A percentile compares a stretch with the other conserved stretches of the same genome.
Conservation (phyloP, 2,329 filamentous ascomycete species). For the Cladosporium phlei region DNA sequence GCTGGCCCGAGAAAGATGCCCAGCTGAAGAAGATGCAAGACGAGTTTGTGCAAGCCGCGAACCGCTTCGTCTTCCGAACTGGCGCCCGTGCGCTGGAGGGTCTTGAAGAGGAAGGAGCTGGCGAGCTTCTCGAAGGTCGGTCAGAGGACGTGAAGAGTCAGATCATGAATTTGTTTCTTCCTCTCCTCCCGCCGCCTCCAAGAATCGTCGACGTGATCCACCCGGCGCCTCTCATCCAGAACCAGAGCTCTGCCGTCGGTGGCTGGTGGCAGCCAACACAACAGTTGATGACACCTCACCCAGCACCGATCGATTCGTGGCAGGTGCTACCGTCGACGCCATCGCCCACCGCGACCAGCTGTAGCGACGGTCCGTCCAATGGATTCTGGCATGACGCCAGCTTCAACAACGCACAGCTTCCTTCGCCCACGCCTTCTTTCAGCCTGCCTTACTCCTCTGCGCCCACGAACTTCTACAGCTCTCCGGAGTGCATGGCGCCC, state of each 20-base stretch:
- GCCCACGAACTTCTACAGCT: slow-evolving; percentile 65
- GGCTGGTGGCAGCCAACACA: slow-evolving; percentile 67
- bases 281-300: slow-evolving; percentile 56
- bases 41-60: slow-evolving; percentile 91
- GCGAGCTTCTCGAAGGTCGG: slow-evolving; percentile 85
- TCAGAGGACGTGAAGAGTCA: slow-evolving; percentile 88
- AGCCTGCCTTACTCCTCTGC: slow-evolving; percentile 65
- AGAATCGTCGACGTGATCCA: slow-evolving; percentile 85
- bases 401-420: slow-evolving; percentile 65
- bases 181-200: slow-evolving; percentile 81
- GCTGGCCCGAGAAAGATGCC: slow-evolving; percentile 94
- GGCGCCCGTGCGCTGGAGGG: slow-evolving; percentile 86
- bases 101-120: slow-evolving; percentile 90
- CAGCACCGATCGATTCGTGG: slow-evolving; percentile 78
- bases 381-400: slow-evolving; percentile 76
- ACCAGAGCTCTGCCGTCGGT: slow-evolving; percentile 58
- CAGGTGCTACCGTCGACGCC: slow-evolving; percentile 86
- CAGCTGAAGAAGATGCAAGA: slow-evolving; percentile 97
- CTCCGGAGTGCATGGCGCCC: slow-evolving; percentile 67
- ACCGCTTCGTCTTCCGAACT: slow-evolving; percentile 93
- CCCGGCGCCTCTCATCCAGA: slow-evolving; percentile 78
- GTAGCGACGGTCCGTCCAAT: slow-evolving; percentile 64
- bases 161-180: slow-evolving; percentile 77
- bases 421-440: slow-evolving; percentile 75
- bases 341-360: slow-evolving; percentile 63